Conservation (phyloP, 2,329 filamentous ascomycete species). For the Trematosphaeria pertusa region DNA sequence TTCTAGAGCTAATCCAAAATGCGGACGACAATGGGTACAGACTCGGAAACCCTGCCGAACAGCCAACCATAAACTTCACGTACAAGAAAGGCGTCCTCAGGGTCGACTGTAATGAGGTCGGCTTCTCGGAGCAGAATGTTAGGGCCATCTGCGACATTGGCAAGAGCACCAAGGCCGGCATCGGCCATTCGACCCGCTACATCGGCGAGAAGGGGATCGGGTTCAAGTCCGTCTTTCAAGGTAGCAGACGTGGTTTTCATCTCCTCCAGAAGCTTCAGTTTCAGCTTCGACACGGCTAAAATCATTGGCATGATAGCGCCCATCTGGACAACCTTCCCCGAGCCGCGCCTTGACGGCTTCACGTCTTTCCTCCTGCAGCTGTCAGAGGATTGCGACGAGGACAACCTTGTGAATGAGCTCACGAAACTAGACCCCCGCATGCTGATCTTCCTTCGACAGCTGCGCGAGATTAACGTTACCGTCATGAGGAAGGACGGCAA, state of each 20-base stretch:
- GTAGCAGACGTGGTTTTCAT: constrained; percentile 54
- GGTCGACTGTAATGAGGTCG: constrained; percentile 53
- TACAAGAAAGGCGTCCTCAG: constrained; percentile 34
- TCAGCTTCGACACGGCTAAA: constrained; percentile 49
- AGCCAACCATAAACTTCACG: constrained; percentile 39
- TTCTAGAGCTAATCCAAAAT: constrained; percentile 63
- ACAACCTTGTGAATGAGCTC: constrained; percentile 22
- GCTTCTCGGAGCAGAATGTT: constrained; percentile 45
- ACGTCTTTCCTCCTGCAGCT: neutral
- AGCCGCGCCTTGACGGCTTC: neutral
- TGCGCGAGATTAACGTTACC: constrained; percentile 27
- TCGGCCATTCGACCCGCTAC: constrained; percentile 20
- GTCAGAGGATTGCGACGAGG: neutral
- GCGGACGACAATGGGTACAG: constrained; percentile 60
- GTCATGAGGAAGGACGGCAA: neutral
- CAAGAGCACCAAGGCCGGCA: constrained; percentile 50
- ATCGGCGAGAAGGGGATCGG: constrained; percentile 47
- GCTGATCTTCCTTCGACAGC: constrained; percentile 41
- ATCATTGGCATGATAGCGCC: constrained; percentile 47
- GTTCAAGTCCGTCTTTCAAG: constrained; percentile 48
- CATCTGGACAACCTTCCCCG: constrained; percentile 31
- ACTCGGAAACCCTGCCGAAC: constrained; percentile 13
- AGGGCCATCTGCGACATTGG: constrained; percentile 56
- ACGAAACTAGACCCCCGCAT: constrained; percentile 29
- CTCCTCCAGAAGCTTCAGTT: constrained; percentile 55